phyloP scores from a whole-genome alignment of 768 basidiomycete genomes.

The Kondoa malvinella region DNA sequence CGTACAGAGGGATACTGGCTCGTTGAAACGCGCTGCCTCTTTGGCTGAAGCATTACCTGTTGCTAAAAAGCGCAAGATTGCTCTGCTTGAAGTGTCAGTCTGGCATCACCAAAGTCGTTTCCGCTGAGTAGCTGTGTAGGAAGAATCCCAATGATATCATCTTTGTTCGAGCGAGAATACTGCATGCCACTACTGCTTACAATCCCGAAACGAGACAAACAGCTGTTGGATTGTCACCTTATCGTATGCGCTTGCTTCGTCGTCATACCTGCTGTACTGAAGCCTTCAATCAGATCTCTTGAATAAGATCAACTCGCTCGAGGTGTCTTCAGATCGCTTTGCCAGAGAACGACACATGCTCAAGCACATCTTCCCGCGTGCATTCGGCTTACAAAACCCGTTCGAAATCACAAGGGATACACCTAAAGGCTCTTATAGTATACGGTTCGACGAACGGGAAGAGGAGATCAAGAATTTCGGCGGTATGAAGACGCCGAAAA shows the following conservation, averaged over 20 bases:
- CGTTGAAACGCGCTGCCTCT: too few relatives aligned
- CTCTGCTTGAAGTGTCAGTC: not conserved
- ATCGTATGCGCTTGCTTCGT: not conserved
- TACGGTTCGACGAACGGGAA: constrained; percentile 41
- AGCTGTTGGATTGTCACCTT: not conserved
- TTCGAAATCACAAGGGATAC: constrained; percentile 34
- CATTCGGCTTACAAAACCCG: constrained; percentile 50
- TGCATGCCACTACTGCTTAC: not conserved
- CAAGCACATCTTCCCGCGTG: constrained; percentile 71
- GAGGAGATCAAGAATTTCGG: constrained; percentile 52
- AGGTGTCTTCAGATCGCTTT: not conserved
- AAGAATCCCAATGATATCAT: not conserved
- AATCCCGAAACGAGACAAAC: not conserved
- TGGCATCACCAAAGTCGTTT: too few relatives aligned
- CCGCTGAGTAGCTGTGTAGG: not conserved
- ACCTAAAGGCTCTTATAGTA: constrained; percentile 7
- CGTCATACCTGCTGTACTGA: not conserved
- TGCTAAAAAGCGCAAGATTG: not conserved
- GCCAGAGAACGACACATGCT: constrained; percentile 45
- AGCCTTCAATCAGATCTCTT: not conserved
- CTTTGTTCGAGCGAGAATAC: not conserved
- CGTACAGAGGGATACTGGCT: too few relatives aligned
- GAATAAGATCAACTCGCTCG: not conserved
- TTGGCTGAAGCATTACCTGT: too few relatives aligned
- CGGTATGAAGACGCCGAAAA: constrained; percentile 51